A percentile compares a stretch with the other conserved stretches of the same genome.
phyloP scores from a whole-genome alignment of 345 rosid species.

The Arabidopsis arenosa region DNA sequence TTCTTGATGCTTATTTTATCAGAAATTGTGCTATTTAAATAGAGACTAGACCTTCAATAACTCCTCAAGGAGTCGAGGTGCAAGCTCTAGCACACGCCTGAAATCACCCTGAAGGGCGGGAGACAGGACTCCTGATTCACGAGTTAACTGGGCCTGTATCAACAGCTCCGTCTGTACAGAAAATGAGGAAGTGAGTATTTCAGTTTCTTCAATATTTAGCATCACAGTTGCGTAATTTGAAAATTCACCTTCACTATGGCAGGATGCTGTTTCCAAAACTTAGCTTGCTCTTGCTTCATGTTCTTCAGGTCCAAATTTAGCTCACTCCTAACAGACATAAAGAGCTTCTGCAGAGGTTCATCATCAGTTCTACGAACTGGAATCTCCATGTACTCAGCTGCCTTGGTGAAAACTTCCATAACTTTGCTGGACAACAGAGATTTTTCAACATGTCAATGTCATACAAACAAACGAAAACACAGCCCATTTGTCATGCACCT shows the following conservation, averaged over 20 bases:
- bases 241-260: conserved; percentile 84
- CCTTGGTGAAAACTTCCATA: conserved; percentile 96
- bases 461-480: conserved; percentile 28
- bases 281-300: conserved; percentile 99
- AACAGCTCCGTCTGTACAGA: conserved; percentile 82
- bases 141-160: conserved; percentile 96
- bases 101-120: conserved; percentile 84
- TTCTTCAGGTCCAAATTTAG: conserved; percentile 92
- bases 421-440: conserved; percentile 74
- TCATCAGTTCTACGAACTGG: conserved; percentile 95
- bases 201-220: conserved; percentile 5
- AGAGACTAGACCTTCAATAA: conserved; percentile 73
- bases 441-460: conserved; percentile 38
- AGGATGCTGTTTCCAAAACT: conserved; percentile 99
- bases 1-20: conserved; percentile 11
- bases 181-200: conserved; percentile 29
- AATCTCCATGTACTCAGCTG: conserved; percentile 96
- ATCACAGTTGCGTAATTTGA: conserved; percentile 17
- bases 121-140: conserved; percentile 72
- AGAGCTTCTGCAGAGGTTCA: conserved; percentile 97
- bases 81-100: conserved; percentile 84
- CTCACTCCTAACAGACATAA: conserved; percentile 96
- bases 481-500: conserved; percentile 12
- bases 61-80: conserved; percentile 98
- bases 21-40: conserved; percentile 11